Conservation (phyloP, 2,329 filamentous ascomycete genomes). For the Microcera coccophila region DNA sequence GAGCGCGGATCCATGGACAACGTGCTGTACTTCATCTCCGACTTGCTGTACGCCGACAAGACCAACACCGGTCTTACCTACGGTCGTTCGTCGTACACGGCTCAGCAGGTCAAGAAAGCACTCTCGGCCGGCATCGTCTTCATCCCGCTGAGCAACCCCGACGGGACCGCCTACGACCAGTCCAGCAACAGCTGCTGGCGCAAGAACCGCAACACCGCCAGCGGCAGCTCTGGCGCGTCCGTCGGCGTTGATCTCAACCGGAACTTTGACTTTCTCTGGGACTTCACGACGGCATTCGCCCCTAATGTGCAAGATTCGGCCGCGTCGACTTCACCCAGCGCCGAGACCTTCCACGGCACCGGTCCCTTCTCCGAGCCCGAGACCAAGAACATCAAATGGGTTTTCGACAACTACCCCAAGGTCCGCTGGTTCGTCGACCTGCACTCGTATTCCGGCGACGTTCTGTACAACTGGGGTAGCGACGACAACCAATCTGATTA, state of each 20-base stretch:
- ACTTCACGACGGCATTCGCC: slow-evolving; percentile 43
- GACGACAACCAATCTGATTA: slow-evolving; percentile 45
- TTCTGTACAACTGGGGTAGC: slow-evolving; percentile 53
- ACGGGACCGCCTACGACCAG: slow-evolving; percentile 47
- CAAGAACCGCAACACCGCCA: slow-evolving; percentile 45
- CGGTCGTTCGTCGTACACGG: slow-evolving; percentile 46
- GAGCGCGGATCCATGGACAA: slow-evolving; percentile 52
- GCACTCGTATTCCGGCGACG: slow-evolving; percentile 46
- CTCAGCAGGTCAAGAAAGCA: slow-evolving; percentile 46
- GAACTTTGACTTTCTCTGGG: slow-evolving; percentile 54
- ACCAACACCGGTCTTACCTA: slow-evolving; percentile 45
- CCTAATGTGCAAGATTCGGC: slow-evolving; percentile 36
- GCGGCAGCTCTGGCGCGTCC: slow-evolving; percentile 24
- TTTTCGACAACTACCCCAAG: slow-evolving; percentile 45
- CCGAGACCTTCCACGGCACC: slow-evolving; percentile 46
- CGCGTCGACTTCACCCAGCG: slow-evolving; percentile 31
- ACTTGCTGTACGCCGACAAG: slow-evolving; percentile 50
- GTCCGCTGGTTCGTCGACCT: slow-evolving; percentile 53
- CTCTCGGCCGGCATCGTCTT: slow-evolving; percentile 46
- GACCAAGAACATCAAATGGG: slow-evolving; percentile 48
- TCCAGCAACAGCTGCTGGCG: slow-evolving; percentile 45
- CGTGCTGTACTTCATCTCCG: slow-evolving; percentile 52
- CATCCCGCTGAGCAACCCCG: slow-evolving; percentile 45
- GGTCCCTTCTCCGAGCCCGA: slow-evolving; percentile 49
- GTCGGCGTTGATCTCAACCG: slow-evolving; percentile 47